Evolutionary conservation across 768 basidiomycete genomes (phyloP).

Genomic region (Sporobolomyces phaffii): DNA sequence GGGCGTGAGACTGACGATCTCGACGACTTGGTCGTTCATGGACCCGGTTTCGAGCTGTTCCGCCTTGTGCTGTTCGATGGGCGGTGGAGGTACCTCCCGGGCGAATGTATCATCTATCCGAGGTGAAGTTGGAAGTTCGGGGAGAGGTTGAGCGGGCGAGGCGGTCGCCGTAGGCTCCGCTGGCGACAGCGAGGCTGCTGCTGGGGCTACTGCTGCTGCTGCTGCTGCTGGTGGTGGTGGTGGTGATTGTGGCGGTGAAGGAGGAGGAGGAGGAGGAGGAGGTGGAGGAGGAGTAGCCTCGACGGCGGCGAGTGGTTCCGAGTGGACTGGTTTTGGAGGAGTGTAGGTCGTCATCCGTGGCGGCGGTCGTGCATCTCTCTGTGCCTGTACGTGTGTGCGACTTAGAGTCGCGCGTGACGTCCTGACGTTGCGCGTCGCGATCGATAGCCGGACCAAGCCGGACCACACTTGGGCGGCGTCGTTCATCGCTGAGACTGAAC

Average conservation of each 20-base stretch:
- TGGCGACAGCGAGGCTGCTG: no score
- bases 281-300: not conserved
- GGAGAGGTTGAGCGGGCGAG: no score
- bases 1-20: not conserved
- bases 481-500: no score
- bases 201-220: no score
- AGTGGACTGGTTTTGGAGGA: not conserved
- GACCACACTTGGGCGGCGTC: constrained; percentile 7
- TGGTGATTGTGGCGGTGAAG: not conserved
- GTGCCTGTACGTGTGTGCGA: not conserved
- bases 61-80: no score
- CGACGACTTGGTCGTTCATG: not conserved
- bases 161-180: no score
- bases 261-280: not conserved
- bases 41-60: no score
- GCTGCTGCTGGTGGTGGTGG: not conserved
- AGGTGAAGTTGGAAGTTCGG: no score
- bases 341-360: no score
- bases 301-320: not conserved
- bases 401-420: not conserved
- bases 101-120: no score
- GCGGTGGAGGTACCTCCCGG: no score
- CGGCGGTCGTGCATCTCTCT: no score
- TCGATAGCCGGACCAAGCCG: constrained; percentile 8
- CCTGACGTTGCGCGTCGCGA: not conserved